These are phyloP conservation scores for Calonectria henricotiae DNA, from an alignment of 2,329 filamentous ascomycete species.

Conservation along the genomic window DNA sequence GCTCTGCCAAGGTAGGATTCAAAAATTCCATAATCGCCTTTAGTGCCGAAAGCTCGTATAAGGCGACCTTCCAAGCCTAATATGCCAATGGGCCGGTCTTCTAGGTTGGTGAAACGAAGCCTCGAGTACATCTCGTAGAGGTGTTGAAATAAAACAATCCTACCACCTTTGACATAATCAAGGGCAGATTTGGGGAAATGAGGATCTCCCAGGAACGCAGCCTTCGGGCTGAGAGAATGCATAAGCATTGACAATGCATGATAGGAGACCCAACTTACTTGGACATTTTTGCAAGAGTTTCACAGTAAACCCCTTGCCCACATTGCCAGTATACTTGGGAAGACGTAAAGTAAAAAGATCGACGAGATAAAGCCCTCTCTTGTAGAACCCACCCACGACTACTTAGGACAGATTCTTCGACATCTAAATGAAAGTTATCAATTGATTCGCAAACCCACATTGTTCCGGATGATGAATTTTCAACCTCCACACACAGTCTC, in stretches of 20 bases:
- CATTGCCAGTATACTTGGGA: constrained; percentile 15
- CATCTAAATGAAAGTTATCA: constrained; percentile 9
- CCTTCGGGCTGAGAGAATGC: neutral
- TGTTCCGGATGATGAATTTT: neutral
- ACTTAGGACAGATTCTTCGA: constrained; percentile 1
- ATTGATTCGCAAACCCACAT: constrained; percentile 9
- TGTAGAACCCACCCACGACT: constrained; percentile 16
- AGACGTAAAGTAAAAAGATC: neutral
- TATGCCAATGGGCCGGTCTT: neutral
- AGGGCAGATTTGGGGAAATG: neutral
- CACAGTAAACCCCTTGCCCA: constrained; percentile 12
- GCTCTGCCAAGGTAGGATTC: neutral
- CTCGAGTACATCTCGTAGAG: constrained; percentile 1
- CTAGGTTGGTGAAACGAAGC: neutral
- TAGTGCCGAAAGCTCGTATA: neutral
- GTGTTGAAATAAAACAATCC: constrained; percentile 7
- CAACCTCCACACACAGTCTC: neutral
- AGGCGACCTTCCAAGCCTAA: neutral
- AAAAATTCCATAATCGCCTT: neutral
- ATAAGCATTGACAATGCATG: neutral
- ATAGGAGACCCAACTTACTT: neutral
- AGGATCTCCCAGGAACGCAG: constrained; percentile 3
- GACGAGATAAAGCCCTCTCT: constrained; percentile 10
- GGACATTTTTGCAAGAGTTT: constrained; percentile 2
- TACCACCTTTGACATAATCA: constrained; percentile 1